phyloP scores from a whole-genome alignment of 768 basidiomycete genomes.

The Termitomyces sp. region DNA sequence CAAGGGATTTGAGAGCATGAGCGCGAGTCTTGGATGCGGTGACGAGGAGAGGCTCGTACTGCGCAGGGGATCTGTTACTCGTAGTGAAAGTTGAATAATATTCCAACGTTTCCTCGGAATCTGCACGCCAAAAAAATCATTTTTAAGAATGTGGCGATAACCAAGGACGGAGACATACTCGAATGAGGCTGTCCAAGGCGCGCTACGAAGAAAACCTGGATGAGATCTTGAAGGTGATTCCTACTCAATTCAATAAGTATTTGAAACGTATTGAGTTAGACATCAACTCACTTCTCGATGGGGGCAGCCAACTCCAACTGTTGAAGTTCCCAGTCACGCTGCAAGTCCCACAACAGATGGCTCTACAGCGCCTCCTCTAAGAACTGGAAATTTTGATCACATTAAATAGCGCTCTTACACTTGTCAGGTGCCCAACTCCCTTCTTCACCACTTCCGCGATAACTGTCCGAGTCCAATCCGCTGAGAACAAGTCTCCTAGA shows the following conservation, averaged over 20 bases:
- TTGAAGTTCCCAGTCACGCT: constrained; percentile 72
- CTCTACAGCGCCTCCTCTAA: constrained; percentile 38
- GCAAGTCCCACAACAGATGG: constrained; percentile 62
- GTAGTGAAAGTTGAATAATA: constrained; percentile 89
- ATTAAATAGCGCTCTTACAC: constrained; percentile 32
- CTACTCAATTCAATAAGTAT: constrained; percentile 17
- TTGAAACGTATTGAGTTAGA: neutral
- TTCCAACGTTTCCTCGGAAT: constrained; percentile 75
- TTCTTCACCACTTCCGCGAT: constrained; percentile 49
- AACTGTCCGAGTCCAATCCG: constrained; percentile 52
- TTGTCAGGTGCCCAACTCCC: constrained; percentile 55
- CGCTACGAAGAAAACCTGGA: constrained; percentile 54
- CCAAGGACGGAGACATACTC: constrained; percentile 33
- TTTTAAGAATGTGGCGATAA: neutral
- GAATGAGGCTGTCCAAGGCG: constrained; percentile 76
- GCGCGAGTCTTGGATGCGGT: constrained; percentile 69
- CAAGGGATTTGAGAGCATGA: constrained; percentile 52
- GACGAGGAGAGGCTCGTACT: constrained; percentile 76
- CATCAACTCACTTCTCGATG: constrained; percentile 36
- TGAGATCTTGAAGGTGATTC: constrained; percentile 31
- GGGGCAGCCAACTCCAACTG: constrained; percentile 43
- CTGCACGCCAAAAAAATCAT: constrained; percentile 31
- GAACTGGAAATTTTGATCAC: neutral
- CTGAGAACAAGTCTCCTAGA: constrained; percentile 54
- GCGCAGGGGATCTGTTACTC: constrained; percentile 58